Conservation (phyloP, 2,329 filamentous ascomycete species). For the Rhynchosporium secalis region DNA sequence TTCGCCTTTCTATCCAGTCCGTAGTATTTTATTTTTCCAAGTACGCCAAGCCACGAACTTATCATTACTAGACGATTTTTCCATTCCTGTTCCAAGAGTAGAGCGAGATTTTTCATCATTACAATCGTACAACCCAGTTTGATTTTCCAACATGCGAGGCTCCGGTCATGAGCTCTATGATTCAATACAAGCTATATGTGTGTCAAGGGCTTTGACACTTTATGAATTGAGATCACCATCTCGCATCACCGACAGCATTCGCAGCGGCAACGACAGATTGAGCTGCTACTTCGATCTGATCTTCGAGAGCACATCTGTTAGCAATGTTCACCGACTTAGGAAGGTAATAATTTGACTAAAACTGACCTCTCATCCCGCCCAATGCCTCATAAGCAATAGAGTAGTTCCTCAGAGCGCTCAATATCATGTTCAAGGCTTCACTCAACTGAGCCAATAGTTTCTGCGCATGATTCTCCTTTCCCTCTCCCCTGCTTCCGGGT, state of each 20-base stretch:
- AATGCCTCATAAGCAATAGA: constrained; percentile 34
- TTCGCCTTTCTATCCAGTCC: too few species aligned
- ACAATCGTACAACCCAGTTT: too few species aligned
- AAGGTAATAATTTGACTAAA: not conserved
- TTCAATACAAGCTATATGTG: too few species aligned
- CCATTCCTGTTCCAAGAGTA: too few species aligned
- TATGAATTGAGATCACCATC: not conserved
- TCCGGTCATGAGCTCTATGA: too few species aligned
- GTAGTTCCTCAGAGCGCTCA: constrained; percentile 34
- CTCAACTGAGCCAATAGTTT: constrained; percentile 28
- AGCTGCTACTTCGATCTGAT: constrained; percentile 21
- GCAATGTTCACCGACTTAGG: not conserved
- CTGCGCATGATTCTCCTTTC: constrained; percentile 17
- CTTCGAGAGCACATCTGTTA: not conserved
- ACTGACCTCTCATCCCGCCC: constrained; percentile 34
- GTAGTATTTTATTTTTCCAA: too few species aligned
- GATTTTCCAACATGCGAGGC: too few species aligned
- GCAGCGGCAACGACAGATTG: constrained; percentile 7
- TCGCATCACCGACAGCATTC: not conserved
- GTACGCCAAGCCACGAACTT: too few species aligned
- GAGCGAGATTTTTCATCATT: too few species aligned
- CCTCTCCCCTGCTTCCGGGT: not conserved
- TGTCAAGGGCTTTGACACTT: too few species aligned
- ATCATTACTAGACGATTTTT: too few species aligned
- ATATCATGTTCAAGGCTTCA: constrained; percentile 29